Base-by-base conservation (phyloP, 2,329 filamentous ascomycete species). In the Teratosphaeria epicoccoides region DNA sequence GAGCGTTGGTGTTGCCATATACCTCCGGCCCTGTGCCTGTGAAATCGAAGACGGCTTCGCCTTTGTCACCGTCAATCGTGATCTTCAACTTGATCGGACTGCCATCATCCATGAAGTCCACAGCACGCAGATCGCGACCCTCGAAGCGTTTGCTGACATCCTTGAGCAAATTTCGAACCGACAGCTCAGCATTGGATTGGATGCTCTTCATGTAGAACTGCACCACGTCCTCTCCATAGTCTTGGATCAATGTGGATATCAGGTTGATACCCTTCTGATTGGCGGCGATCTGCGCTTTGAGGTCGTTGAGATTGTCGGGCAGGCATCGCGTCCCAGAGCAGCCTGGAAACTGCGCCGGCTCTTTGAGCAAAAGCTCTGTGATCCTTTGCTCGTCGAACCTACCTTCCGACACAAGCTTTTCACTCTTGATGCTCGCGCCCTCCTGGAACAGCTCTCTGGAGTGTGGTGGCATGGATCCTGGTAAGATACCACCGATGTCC, bases 31-130 rank as follows among this genome's bases (percentile, higher is more conserved):
- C 87, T 0, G 87, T 93, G 20, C 87, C 87, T 0, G 74, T 76
- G 66, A 93, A 86, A 68, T 93, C 82, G 62, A 93, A 94, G 0
- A 85, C 71, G 0, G 88, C 88, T 55, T 87, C 84, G 14, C 87
- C 88, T 43, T 85, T 82, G 0, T 82, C 76, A 0, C 79, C 78
- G 61, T 91, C 80, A 57, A 94, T 93, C 1, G 80, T 83, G 10
- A 94, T 77, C 55, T 82, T 84, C 6, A 94, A 76, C 49, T 78
- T 75, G 61, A 94, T 91, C 0, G 87, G 85, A 9, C 80, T 86
- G 24, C 88, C 88, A 60, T 94, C 88, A 60, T 94, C 88, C 86
- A 94, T 93, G 71, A 83, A 88, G 63, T 95, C 88, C 1, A 83
- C 74, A 0, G 88, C 85, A 6, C 80, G 77, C 0, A 94, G 76